Evolutionary conservation across 2,329 filamentous ascomycete species (phyloP).

Genomic region (Cladosporium sp.): DNA sequence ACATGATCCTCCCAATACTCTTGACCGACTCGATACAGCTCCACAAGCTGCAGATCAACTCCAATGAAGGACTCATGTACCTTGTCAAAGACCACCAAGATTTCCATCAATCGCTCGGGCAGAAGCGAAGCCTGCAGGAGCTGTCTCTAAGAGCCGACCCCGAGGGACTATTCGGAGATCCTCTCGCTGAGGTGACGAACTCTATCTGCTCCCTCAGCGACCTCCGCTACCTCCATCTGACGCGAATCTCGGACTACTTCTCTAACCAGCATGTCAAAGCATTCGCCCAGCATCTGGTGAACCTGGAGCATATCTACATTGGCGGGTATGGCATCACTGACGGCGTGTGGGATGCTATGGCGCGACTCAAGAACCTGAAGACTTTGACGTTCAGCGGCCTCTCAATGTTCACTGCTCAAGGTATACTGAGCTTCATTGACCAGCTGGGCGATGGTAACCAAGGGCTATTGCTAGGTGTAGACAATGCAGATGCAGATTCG

Average conservation of each 20-base stretch:
- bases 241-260: conserved; percentile 55
- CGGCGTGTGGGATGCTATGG: conserved; percentile 47
- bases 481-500: conserved; percentile 46
- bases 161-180: conserved; percentile 47
- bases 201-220: conserved; percentile 54
- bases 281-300: conserved; percentile 48
- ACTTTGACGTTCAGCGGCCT: conserved; percentile 56
- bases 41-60: conserved; percentile 48
- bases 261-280: conserved; percentile 50
- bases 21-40: conserved; percentile 50
- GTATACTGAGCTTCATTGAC: conserved; percentile 50
- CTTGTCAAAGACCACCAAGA: conserved; percentile 48
- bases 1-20: conserved; percentile 54
- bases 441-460: conserved; percentile 43
- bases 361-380: conserved; percentile 51
- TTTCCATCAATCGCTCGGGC: conserved; percentile 55
- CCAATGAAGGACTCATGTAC: conserved; percentile 45
- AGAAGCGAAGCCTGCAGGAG: conserved; percentile 51
- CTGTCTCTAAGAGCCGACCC: conserved; percentile 50
- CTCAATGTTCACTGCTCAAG: conserved; percentile 56
- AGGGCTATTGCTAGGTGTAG: conserved; percentile 45
- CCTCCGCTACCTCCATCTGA: conserved; percentile 56
- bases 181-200: conserved; percentile 51
- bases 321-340: conserved; percentile 57
- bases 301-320: conserved; percentile 59